Evolutionary conservation across 306 rosid genomes (phyloP), one percentile per base, ranked within the genome.

Genomic region (Acacia confusa): DNA sequence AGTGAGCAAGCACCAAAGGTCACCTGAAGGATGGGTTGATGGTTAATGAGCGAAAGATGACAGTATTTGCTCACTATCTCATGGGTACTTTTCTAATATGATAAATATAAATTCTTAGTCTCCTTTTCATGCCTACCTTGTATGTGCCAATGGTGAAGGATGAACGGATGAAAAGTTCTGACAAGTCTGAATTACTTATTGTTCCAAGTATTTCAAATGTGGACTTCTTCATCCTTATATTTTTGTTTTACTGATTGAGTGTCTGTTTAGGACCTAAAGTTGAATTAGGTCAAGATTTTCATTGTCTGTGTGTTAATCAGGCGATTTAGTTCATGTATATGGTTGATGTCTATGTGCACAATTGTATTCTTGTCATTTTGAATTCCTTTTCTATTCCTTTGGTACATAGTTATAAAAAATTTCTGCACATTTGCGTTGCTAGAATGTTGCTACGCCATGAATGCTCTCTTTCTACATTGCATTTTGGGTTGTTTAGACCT

Each of bases 21-120:
- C 44, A 30, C 75, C 70, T 73, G 7, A 75, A 63, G 72, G 30
- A 71, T 15, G 77, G 70, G 19, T 76, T 60, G 16, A 40, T 36
- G 43, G 61, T 60, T 63, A 60, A 15, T 70, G 75, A 63, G 30
- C 50, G 61, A 63, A 77, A 61, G 74, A 25, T 70, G 73, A 38
- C 41, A 67, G 70, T 28, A 24, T 22, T 45, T 65, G 74, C 36
- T 84, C 36, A 32, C 57, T 25, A 20, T 63, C 65, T 61, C 65
- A 40, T 44, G 60, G 34, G 68, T 32, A 43, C 25, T 76, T 57
- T 69, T 77, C 36, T 61, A 61, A 27, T 27, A 6, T 25, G 36
- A 61, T 27, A 61, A 24, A 61, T 61, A 27, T 24, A 9, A 61
- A 53, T 53, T 8, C 57, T 67, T 47, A 52, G 19, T 85, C 34